Evolutionary conservation across 257 asterid species (phyloP), one percentile per base, ranked within the genome.

Genomic region (Craterostigma plantagineum): DNA sequence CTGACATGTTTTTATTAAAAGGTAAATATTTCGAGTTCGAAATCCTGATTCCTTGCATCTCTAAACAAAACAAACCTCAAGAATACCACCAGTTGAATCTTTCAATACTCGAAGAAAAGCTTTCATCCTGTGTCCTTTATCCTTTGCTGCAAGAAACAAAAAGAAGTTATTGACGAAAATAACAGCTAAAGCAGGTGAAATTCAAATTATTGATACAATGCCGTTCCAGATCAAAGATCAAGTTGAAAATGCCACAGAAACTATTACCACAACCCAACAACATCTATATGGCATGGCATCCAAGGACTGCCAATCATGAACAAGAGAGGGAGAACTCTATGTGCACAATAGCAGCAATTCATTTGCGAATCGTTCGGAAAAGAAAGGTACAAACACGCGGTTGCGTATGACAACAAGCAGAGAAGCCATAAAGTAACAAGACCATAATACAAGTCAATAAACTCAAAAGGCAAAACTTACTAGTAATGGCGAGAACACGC

Each of bases 31-130:
- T 23, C 30, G 6, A 23, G 2, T 2, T 23, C 1, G 4, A 41
- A 11, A 16, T 10, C 11, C 13, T 16, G 7, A 43, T 7, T 15
- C 17, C 11, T 14, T 15, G 8, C 12, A 9, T 27, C 9, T 9
- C 3, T 10, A 1, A 16, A 43, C 1, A 14, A 50, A 18, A 59
- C 51, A 61, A 58, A 86, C 99, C 79, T 90, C 95, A 47, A 90
- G 94, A 65, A 79, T 81, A 53, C 94, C 95, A 45, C 95, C 99
- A 51, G 61, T 72, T 7, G 99, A 79, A 77, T 90, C 79, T 47
- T 90, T 90, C 44, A 90, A 52, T 52, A 90, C 99, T 56, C 83
- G 95, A 30, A 90, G 92, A 71, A 83, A 83, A 58, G 85, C 95
- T 70, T 72, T 72, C 45, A 74, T 60, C 52, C 67, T 65, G 55